phyloP scores from a whole-genome alignment of 768 basidiomycete species.

The Tricholoma hemisulphureum region DNA sequence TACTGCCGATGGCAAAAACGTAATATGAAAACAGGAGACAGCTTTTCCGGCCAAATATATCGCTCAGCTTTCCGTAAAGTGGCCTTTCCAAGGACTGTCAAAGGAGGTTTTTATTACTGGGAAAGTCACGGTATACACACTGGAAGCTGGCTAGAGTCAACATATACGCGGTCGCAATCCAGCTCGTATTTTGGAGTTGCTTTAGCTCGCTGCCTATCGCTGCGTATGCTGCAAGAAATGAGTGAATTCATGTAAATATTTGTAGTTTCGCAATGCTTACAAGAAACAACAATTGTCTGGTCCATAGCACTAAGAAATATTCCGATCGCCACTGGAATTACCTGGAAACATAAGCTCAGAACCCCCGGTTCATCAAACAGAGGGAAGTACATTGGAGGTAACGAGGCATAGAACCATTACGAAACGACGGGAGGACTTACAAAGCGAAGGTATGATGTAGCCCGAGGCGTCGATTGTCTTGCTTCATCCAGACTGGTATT shows the following conservation, averaged over 20 bases:
- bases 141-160: slow-evolving; percentile 60
- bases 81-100: slow-evolving; percentile 43
- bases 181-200: slow-evolving; percentile 62
- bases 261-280: slow-evolving; percentile 21
- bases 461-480: slow-evolving; percentile 2
- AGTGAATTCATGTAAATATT: not conserved
- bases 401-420: not conserved
- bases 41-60: slow-evolving; percentile 61
- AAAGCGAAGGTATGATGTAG: slow-evolving; percentile 23
- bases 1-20: slow-evolving; percentile 52
- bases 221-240: slow-evolving; percentile 41
- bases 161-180: slow-evolving; percentile 66
- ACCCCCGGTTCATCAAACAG: no score
- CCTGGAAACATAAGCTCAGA: slow-evolving; percentile 20
- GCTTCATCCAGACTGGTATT: slow-evolving; percentile 11
- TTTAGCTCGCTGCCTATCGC: slow-evolving; percentile 59
- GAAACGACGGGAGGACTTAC: slow-evolving; percentile 9
- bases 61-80: slow-evolving; percentile 62
- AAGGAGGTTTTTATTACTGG: not conserved
- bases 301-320: slow-evolving; percentile 50
- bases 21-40: slow-evolving; percentile 56
- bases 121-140: slow-evolving; percentile 36
- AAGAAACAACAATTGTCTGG: slow-evolving; percentile 48
- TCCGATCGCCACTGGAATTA: slow-evolving; percentile 48
- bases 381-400: not conserved